A percentile compares a stretch with the other conserved stretches of the same genome.
These are phyloP conservation scores for Syncephalastrum sp. DNA, from an alignment of 371 early-diverging fungal genomes.

Conservation along the genomic window DNA sequence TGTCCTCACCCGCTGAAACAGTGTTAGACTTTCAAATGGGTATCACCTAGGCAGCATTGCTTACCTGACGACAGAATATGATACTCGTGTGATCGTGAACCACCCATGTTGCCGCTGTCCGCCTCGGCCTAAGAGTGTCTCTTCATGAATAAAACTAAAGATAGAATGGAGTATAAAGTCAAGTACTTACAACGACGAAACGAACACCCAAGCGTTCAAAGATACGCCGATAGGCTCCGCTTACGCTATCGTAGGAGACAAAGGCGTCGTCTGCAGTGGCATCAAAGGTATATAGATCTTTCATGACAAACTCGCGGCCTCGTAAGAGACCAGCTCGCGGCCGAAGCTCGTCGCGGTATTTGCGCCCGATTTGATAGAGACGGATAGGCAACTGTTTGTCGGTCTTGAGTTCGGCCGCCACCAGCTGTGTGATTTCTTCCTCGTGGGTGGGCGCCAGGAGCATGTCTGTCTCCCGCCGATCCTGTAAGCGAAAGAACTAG, in stretches of 20 bases:
- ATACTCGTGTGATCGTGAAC: conserved; percentile 86
- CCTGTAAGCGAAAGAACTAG: conserved; percentile 77
- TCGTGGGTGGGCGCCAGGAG: conserved; percentile 90
- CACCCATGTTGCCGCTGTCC: conserved; percentile 91
- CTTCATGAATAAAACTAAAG: neutral
- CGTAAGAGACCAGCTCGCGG: conserved; percentile 83
- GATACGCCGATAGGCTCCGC: conserved; percentile 71
- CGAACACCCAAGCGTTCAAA: conserved; percentile 75
- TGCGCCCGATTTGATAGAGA: conserved; percentile 87
- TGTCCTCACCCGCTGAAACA: conserved; percentile 78
- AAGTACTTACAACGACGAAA: conserved; percentile 62
- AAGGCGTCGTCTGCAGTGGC: conserved; percentile 63
- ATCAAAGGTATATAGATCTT: conserved; percentile 92
- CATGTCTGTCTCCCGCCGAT: conserved; percentile 73
- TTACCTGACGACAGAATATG: conserved; percentile 72
- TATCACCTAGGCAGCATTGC: neutral
- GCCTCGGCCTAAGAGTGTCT: conserved; percentile 66
- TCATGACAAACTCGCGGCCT: conserved; percentile 93
- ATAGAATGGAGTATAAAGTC: neutral
- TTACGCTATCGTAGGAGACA: conserved; percentile 70
- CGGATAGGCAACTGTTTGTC: conserved; percentile 79
- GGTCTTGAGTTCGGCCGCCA: conserved; percentile 66
- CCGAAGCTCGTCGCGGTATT: conserved; percentile 84
- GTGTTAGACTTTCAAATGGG: neutral
- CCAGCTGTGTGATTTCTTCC: conserved; percentile 84